A percentile compares a stretch with the other conserved stretches of the same genome.
Evolutionary conservation across 192 early-diverging fungal species (phyloP).

Genomic region (Coemansia guatemalensis): DNA sequence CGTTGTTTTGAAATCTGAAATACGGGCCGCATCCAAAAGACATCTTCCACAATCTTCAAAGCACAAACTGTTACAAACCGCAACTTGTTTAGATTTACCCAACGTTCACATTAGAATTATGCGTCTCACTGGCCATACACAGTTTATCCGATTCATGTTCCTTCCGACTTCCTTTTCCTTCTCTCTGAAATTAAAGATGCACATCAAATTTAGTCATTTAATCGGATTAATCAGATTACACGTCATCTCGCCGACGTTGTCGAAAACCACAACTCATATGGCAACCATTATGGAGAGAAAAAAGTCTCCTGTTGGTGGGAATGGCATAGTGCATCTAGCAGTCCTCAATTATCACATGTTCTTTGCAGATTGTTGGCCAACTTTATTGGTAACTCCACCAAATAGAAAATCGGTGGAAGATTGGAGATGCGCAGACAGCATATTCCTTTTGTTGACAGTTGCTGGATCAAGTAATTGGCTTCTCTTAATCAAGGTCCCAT

Average conservation of each 20-base stretch:
- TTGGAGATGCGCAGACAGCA: neutral
- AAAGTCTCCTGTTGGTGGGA: too few species aligned
- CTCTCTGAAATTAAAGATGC: neutral
- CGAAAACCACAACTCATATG: neutral
- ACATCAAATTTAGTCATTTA: neutral
- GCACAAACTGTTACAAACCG: neutral
- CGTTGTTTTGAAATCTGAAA: neutral
- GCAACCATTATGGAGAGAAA: too few species aligned
- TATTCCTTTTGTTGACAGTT: too few species aligned
- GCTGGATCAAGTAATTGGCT: neutral
- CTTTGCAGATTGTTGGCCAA: neutral
- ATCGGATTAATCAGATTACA: neutral
- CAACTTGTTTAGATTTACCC: neutral
- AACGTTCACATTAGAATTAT: neutral
- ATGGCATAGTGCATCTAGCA: neutral
- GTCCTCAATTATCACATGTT: neutral
- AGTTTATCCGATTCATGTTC: neutral
- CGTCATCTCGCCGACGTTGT: neutral
- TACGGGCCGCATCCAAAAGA: neutral
- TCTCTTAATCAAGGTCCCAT: neutral
- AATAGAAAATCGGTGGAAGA: neutral
- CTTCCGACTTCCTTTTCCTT: too few species aligned
- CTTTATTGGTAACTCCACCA: neutral
- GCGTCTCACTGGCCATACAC: neutral
- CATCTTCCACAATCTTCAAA: neutral